Evolutionary conservation across 2,329 filamentous ascomycete species (phyloP), one percentile per base, ranked within the genome.

Genomic region (Fusarium scirpi): DNA sequence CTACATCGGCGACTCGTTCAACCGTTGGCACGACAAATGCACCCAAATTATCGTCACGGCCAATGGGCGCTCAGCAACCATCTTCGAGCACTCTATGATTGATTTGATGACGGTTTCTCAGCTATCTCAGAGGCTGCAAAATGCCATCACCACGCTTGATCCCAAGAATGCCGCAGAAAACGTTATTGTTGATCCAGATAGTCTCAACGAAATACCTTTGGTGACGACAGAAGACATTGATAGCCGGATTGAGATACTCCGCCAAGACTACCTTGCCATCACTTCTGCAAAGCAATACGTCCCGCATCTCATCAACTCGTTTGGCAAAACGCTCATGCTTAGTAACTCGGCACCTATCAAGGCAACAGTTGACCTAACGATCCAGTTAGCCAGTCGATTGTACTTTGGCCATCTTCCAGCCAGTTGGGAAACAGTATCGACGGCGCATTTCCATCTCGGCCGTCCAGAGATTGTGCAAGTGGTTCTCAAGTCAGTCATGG

Each of bases 21-120:
- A 61, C 8, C 58, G 58, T 15, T 61, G 58, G 58, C 58, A 61
- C 10, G 58, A 61, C 3, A 61, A 61, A 22, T 61, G 58, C 20
- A 58, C 52, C 2, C 58, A 61, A 6, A 43, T 61, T 5, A 48
- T 61, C 11, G 52, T 61, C 18, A 43, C 58, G 2, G 58, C 43
- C 18, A 61, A 61, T 12, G 58, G 58, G 3, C 58, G 58, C 6
- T 61, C 58, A 6, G 58, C 58, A 3, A 47, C 43, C 8, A 61
- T 61, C 8, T 61, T 61, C 1, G 58, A 61, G 18, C 58, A 61
- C 43, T 61, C 52, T 5, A 61, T 61, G 58, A 61, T 58, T 16
- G 58, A 61, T 34, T 52, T 58, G 6, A 61, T 58, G 58, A 61
- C 58, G 0, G 43, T 61, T 7, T 47, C 52, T 15, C 58, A 58